phyloP scores from a whole-genome alignment of 306 rosid species.

The Rosa multiflora region DNA sequence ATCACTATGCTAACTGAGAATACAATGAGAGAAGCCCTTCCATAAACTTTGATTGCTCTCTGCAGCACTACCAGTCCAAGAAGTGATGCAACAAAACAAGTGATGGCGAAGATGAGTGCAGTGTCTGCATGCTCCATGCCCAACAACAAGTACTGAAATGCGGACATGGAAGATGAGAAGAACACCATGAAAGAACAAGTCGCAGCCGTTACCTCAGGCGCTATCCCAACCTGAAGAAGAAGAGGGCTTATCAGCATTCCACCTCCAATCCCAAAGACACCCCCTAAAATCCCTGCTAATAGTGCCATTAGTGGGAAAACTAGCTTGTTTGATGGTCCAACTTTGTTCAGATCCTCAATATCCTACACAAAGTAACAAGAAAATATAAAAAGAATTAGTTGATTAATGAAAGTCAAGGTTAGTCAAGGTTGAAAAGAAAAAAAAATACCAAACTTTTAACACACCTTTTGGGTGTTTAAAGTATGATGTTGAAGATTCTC shows the following conservation, averaged over 20 bases:
- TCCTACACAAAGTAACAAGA: constrained; percentile 35
- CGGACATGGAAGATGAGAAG: constrained; percentile 87
- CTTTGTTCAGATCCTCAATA: constrained; percentile 17
- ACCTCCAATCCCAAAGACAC: constrained; percentile 93
- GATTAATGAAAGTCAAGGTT: neutral
- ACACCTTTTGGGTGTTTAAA: constrained; percentile 4
- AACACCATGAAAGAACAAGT: constrained; percentile 94
- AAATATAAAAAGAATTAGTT: neutral
- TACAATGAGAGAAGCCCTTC: constrained; percentile 79
- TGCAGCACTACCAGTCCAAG: constrained; percentile 67
- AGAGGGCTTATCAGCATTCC: constrained; percentile 94
- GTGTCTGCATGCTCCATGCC: constrained; percentile 66
- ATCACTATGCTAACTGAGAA: constrained; percentile 72
- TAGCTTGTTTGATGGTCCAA: constrained; percentile 44
- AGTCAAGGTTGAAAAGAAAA: neutral
- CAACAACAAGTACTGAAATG: constrained; percentile 66
- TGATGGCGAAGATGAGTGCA: constrained; percentile 49
- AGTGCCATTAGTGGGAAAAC: constrained; percentile 74
- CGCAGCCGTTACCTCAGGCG: constrained; percentile 87
- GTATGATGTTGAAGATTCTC: constrained; percentile 43
- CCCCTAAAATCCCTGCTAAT: constrained; percentile 74
- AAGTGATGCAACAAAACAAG: constrained; percentile 71
- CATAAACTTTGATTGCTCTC: constrained; percentile 56
- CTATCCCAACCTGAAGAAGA: constrained; percentile 80
- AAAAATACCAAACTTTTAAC: neutral